Conservation (phyloP, 805 yeast species). For the Metschnikowia bowlesiae region DNA sequence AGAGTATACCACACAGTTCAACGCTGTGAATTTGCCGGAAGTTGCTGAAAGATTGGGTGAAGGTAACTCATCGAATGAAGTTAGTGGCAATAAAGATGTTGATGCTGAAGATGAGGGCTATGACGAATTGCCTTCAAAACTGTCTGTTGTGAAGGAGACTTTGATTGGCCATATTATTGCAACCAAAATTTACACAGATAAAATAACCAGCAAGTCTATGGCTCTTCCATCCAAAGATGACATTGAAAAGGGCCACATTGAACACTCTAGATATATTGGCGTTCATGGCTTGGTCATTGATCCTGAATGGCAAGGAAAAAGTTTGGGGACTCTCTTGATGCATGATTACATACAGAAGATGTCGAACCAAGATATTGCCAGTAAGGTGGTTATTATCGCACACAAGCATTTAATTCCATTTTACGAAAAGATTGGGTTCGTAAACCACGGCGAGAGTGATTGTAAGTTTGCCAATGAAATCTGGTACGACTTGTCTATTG, state of each 20-base stretch:
- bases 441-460: conserved; percentile 58
- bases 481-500: conserved; percentile 59
- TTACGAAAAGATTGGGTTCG: conserved; percentile 79
- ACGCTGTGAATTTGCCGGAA: conserved; percentile 39
- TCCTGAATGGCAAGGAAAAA: conserved; percentile 74
- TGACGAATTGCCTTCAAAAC: conserved; percentile 43
- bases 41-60: conserved; percentile 34
- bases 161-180: conserved; percentile 79
- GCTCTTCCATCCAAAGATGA: conserved; percentile 43
- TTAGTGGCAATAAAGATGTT: conserved; percentile 11
- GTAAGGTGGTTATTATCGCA: conserved; percentile 67
- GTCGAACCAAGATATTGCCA: conserved; percentile 82
- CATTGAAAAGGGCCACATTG: conserved; percentile 59
- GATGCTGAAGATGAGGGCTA: conserved; percentile 26
- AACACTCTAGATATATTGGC: conserved; percentile 68
- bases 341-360: conserved; percentile 90
- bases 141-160: conserved; percentile 52
- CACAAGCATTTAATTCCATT: conserved; percentile 67
- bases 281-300: conserved; percentile 78
- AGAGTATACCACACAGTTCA: conserved; percentile 48
- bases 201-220: conserved; percentile 59
- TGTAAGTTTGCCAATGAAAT: conserved; percentile 53
- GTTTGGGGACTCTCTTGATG: conserved; percentile 75
- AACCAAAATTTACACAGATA: conserved; percentile 56
- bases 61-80: conserved; percentile 13